These are phyloP conservation scores for Isatis tinctoria DNA, from an alignment of 345 rosid genomes.

Conservation along the genomic window DNA sequence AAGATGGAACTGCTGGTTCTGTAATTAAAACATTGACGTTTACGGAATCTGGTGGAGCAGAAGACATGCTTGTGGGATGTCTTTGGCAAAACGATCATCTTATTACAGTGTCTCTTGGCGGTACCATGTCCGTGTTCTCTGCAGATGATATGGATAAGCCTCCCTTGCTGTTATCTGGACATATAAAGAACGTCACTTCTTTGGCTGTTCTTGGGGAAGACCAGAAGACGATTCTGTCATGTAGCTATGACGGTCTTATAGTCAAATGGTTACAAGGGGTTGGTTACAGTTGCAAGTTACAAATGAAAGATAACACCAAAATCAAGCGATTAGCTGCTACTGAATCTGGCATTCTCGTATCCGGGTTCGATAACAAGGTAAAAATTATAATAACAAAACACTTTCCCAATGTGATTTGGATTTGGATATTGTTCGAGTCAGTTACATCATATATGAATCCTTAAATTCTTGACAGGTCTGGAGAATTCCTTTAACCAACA, in stretches of 20 bases:
- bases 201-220: slow-evolving; percentile 43
- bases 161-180: slow-evolving; percentile 57
- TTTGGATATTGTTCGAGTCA: not conserved
- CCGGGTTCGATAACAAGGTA: slow-evolving; percentile 51
- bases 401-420: not conserved
- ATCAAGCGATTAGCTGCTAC: slow-evolving; percentile 61
- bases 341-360: slow-evolving; percentile 46
- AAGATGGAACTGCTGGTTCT: slow-evolving; percentile 50
- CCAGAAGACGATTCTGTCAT: slow-evolving; percentile 51
- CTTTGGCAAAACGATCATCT: slow-evolving; percentile 75
- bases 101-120: slow-evolving; percentile 64
- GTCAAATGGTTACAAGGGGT: slow-evolving; percentile 65
- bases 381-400: not conserved
- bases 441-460: not conserved
- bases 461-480: slow-evolving; percentile 40
- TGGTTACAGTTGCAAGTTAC: slow-evolving; percentile 54
- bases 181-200: slow-evolving; percentile 57
- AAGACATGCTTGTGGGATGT: slow-evolving; percentile 80
- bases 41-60: slow-evolving; percentile 52
- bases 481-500: slow-evolving; percentile 44
- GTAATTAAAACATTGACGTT: slow-evolving; percentile 47
- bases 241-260: slow-evolving; percentile 71
- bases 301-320: slow-evolving; percentile 46
- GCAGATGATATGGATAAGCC: slow-evolving; percentile 60
- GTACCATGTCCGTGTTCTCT: slow-evolving; percentile 49